phyloP scores from a whole-genome alignment of 176 grass and related monocot genomes.

The Chloris gayana region DNA sequence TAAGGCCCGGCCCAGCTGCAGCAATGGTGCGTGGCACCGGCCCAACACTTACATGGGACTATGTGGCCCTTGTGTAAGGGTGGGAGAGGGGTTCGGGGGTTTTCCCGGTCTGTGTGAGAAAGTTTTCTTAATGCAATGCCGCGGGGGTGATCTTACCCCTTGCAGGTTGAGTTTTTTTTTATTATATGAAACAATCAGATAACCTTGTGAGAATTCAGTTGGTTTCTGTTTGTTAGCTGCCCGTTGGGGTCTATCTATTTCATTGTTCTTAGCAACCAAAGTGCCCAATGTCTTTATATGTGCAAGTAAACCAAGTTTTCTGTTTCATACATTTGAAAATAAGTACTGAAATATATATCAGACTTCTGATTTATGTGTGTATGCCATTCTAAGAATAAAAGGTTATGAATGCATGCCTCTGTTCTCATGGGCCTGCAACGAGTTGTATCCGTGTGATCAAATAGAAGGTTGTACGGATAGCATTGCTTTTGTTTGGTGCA shows the following conservation, averaged over 20 bases:
- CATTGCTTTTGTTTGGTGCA: not conserved
- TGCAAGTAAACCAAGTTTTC: not conserved
- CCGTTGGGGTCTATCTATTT: conserved; percentile 9
- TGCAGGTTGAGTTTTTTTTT: too few relatives aligned
- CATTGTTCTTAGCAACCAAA: not conserved
- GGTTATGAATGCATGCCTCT: not conserved
- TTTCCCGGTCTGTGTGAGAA: too few relatives aligned
- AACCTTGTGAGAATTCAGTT: not conserved
- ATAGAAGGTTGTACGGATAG: not conserved
- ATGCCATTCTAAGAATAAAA: not conserved
- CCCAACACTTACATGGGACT: too few relatives aligned
- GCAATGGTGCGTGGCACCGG: too few relatives aligned
- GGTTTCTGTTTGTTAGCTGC: not conserved
- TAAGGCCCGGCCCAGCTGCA: too few relatives aligned
- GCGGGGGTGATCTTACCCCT: too few relatives aligned
- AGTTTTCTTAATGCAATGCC: too few relatives aligned
- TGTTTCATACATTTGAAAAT: conserved; percentile 1
- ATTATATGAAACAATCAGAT: not conserved
- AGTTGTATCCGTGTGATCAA: not conserved
- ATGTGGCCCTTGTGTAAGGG: too few relatives aligned
- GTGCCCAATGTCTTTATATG: not conserved
- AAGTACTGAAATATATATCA: not conserved
- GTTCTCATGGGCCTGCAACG: not conserved
- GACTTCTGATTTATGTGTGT: not conserved
- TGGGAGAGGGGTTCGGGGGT: too few relatives aligned